Base-by-base conservation (phyloP, 768 basidiomycete genomes). In the Hericium alpestre region DNA sequence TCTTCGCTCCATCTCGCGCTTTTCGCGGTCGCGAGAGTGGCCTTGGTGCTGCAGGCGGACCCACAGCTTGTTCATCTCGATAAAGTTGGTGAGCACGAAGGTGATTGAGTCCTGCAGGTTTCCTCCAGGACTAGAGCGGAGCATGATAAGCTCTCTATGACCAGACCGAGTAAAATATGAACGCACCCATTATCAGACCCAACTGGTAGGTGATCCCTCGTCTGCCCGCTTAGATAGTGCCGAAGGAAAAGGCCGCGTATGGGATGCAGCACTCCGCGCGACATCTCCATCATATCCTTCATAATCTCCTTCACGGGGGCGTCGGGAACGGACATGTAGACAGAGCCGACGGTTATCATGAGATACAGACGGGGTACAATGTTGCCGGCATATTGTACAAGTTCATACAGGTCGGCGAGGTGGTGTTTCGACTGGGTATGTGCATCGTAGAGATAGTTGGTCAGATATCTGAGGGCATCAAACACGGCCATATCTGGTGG, bases 281-380 rank as follows among this genome's bases (percentile, higher is more conserved):
- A 93, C 96, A 98, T 98, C 71, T 99, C 96, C 88, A 99, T 88
- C 95, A 98, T 97, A 71, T 99, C 96, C 78, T 96, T 98, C 95
- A 98, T 99, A 60, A 99, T 93, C 74, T 99, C 95, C 77, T 93
- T 96, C 56, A 98, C 86, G 4, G 95, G 95, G 10, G 95, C 94
- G 58, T 96, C 95, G 2, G 93, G 84, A 53, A 97, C 86, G 27
- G 93, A 93, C 96, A 99, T 98, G 78, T 97, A 99, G 38, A 98
- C 94, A 0, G 95, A 91, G 61, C 96, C 96, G 60, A 99, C 95
- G 40, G 96, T 98, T 65, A 98, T 96, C 96, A 99, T 98, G 66
- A 98, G 89, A 73, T 98, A 92, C 38, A 91, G 77, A 16, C 93
- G 84, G 23, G 93, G 93, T 51, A 95, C 86, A 69, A 96, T 94